Evolutionary conservation across 768 basidiomycete genomes (phyloP).

Genomic region (Podaxis sp.): DNA sequence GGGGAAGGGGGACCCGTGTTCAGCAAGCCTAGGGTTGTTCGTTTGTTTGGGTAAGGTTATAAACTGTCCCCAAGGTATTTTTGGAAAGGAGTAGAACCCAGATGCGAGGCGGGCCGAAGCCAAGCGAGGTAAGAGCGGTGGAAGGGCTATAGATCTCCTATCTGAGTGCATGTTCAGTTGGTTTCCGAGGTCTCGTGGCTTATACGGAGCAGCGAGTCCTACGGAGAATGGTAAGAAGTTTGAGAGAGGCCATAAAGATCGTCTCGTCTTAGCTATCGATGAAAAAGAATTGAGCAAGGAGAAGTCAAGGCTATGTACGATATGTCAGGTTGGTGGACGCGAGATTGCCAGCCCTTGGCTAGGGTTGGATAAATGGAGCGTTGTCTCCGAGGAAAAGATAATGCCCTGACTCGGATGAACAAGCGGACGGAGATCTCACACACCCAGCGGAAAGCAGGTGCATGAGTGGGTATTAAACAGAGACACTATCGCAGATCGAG

Average conservation of each 20-base stretch:
- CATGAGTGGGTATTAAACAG: neutral
- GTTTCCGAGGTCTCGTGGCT: neutral
- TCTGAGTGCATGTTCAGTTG: neutral
- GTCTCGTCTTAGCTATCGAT: neutral
- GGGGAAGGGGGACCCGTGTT: neutral
- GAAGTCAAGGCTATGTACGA: neutral
- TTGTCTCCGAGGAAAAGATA: neutral
- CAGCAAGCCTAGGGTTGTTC: neutral
- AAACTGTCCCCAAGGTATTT: neutral
- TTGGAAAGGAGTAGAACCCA: neutral
- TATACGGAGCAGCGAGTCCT: neutral
- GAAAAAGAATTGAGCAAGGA: neutral
- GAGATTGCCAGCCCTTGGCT: neutral
- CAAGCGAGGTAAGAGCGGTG: neutral
- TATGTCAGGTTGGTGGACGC: neutral
- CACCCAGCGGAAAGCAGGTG: neutral
- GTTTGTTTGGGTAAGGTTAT: neutral
- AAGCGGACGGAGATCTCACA: neutral
- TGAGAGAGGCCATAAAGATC: neutral
- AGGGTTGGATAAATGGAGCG: neutral
- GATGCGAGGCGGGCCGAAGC: neutral
- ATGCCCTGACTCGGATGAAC: neutral
- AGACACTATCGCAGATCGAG: neutral
- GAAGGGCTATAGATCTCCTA: neutral
- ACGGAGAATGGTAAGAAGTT: neutral